Base-by-base conservation (phyloP, 306 rosid genomes). In the Sicyos edulis region DNA sequence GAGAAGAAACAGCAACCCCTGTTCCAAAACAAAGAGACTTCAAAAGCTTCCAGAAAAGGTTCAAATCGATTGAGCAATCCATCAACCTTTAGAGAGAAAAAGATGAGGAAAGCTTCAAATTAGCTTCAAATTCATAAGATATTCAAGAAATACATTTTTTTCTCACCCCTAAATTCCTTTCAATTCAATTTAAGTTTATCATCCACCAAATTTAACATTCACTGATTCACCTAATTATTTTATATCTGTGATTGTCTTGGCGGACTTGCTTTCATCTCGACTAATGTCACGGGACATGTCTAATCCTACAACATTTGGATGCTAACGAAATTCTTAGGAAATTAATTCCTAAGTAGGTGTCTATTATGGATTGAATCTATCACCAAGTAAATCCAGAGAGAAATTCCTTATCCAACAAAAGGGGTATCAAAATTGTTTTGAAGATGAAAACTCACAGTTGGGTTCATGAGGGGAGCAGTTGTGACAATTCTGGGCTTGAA, bases 401-500 rank as follows among this genome's bases (percentile, higher is more conserved):
- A 12, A 60, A 14, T 4, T 11, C 44, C 17, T 10, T 12, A 7
- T 19, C 24, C 44, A 65, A 22, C n/a, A n/a, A n/a, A n/a, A n/a
- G n/a, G n/a, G n/a, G n/a, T n/a, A n/a, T n/a, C n/a, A n/a, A n/a
- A n/a, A n/a, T n/a, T n/a, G n/a, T n/a, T n/a, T n/a, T n/a, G n/a
- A n/a, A n/a, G n/a, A n/a, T n/a, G n/a, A 74, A 20, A 50, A 17
- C 88, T 82, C 69, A 88, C 96, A 93, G 68, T 86, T 90, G 81
- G 97, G 90, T 76, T 93, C 85, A 45, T 93, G 86, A 3, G 96
- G 86, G 29, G 90, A 78, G 85, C 77, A 83, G 71, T 87, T 90
- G 70, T 78, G 87, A 75, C 83, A 83, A 75, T 90, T 92, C 68
- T 90, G 96, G n/a, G 96, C 96, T 70, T 88, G 98, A 83, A 93